Base-by-base conservation (phyloP, 2,329 filamentous ascomycete species). In the Neurospora sp. region DNA sequence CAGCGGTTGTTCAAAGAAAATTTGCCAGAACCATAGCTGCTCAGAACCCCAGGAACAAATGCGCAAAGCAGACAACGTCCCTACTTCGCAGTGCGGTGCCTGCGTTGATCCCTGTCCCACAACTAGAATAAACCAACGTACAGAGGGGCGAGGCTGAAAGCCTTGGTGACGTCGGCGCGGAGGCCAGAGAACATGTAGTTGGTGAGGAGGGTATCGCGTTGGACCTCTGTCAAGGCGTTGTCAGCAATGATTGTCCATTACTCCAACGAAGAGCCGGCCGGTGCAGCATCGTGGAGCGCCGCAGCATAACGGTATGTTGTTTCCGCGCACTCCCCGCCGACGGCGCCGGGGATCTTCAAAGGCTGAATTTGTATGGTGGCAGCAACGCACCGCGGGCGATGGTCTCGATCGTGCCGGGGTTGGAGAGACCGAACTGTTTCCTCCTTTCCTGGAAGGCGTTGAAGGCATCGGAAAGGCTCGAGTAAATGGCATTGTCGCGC, bases 121-220 rank as follows among this genome's bases (percentile, higher is more conserved):
- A 36, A 33, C 15, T 62, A 28, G 52, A 62, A 17, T 62, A 38
- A 70, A 46, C 46, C 7, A 58, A 75, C 75, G 52, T 74, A 76
- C 75, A 98, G 85, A 71, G 96, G 96, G 70, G 90, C 89, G 80
- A 97, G 89, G 86, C 93, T 96, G 84, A 98, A 97, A 79, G 93
- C 90, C 86, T 97, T 98, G 80, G 93, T 97, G 80, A 98, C 85
- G 82, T 99, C 96, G 80, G 95, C 96, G 79, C 95, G 92, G 81
- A 99, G 87, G 78, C 96, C 96, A 66, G 93, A 92, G 85, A 99
- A 98, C 89, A 96, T 96, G 81, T 93, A 92, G 85, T 97, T 97
- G 83, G 91, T 96, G 78, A 97, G 89, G 80, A 98, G 91, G 76
- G 97, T 94, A 87, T 97, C 94, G 82, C 94, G 93, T 84, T 96